Conservation (phyloP, 2,329 filamentous ascomycete species). For the Alternaria rosae region DNA sequence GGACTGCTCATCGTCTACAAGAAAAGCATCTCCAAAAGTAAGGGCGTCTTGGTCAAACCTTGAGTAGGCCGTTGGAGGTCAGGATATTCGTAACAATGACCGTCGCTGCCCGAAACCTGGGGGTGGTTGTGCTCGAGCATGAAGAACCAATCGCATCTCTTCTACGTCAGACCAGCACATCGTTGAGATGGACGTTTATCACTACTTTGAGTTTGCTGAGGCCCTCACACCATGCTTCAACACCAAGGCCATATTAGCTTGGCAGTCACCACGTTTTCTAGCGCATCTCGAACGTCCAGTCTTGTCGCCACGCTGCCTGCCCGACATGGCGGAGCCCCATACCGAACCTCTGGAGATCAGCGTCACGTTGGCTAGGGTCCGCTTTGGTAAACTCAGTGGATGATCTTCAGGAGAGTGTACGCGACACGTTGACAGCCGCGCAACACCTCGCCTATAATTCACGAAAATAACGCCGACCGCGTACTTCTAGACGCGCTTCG, state of each 20-base stretch:
- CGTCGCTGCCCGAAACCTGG: not conserved
- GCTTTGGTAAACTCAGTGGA: constrained; percentile 8
- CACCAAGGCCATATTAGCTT: not conserved
- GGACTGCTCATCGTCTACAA: not conserved
- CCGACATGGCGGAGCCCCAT: constrained; percentile 7
- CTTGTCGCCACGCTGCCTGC: constrained; percentile 4
- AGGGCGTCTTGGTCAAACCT: not conserved
- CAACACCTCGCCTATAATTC: not conserved
- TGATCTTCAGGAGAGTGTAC: constrained; percentile 7
- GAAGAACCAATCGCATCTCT: not conserved
- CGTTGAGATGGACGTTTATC: not conserved
- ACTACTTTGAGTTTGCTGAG: not conserved
- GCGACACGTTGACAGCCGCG: constrained; percentile 3
- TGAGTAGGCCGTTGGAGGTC: not conserved
- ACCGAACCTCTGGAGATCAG: constrained; percentile 9
- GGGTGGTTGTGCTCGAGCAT: not conserved
- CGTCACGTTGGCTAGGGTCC: constrained; percentile 10
- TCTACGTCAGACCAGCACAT: not conserved
- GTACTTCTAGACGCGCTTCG: constrained; percentile 8
- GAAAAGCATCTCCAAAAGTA: not conserved
- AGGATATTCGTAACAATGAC: not conserved
- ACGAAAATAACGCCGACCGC: not conserved
- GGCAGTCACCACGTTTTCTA: not conserved
- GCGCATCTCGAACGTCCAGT: not conserved
- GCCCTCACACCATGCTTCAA: not conserved